Percentiles rank a stretch among this genome's conserved stretches.
phyloP scores from a whole-genome alignment of 306 rosid species.

The Arachis hypogaea region DNA sequence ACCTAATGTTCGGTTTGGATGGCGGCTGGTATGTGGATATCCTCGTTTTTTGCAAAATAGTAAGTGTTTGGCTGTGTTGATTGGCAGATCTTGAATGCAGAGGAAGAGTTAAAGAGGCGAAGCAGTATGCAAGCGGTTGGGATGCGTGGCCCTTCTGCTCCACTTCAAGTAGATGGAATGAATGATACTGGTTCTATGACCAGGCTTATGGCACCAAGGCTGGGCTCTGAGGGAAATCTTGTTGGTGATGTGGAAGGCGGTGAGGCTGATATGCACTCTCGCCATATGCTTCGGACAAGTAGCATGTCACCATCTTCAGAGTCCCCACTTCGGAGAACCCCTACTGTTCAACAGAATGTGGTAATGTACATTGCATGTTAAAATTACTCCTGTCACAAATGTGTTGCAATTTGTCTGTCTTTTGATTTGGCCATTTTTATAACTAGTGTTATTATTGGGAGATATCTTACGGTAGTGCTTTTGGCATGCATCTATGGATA shows the following conservation, averaged over 20 bases:
- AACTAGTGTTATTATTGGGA: neutral
- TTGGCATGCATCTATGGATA: slow-evolving; percentile 4
- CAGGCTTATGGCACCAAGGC: slow-evolving; percentile 56
- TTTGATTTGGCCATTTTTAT: slow-evolving; percentile 8
- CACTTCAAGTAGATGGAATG: slow-evolving; percentile 65
- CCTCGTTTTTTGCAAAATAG: slow-evolving; percentile 1
- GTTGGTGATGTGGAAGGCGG: slow-evolving; percentile 71
- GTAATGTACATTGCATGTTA: slow-evolving; percentile 47
- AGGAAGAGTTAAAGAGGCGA: slow-evolving; percentile 88
- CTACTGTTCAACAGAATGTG: slow-evolving; percentile 55
- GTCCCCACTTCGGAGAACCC: slow-evolving; percentile 84
- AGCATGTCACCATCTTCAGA: slow-evolving; percentile 92
- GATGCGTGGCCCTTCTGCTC: slow-evolving; percentile 53
- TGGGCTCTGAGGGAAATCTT: slow-evolving; percentile 62
- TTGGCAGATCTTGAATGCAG: slow-evolving; percentile 83
- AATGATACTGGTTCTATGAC: slow-evolving; percentile 70
- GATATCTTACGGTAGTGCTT: slow-evolving; percentile 3
- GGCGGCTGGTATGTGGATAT: slow-evolving; percentile 1
- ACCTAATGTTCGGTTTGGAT: neutral
- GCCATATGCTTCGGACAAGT: slow-evolving; percentile 59
- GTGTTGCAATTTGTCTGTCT: slow-evolving; percentile 2
- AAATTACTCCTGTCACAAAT: slow-evolving; percentile 20
- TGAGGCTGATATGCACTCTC: slow-evolving; percentile 70
- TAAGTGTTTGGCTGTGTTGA: slow-evolving; percentile 25
- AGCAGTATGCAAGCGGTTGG: slow-evolving; percentile 56